Conservation (phyloP, 1,284 basidiomycete species). For the Tilletia indica region DNA sequence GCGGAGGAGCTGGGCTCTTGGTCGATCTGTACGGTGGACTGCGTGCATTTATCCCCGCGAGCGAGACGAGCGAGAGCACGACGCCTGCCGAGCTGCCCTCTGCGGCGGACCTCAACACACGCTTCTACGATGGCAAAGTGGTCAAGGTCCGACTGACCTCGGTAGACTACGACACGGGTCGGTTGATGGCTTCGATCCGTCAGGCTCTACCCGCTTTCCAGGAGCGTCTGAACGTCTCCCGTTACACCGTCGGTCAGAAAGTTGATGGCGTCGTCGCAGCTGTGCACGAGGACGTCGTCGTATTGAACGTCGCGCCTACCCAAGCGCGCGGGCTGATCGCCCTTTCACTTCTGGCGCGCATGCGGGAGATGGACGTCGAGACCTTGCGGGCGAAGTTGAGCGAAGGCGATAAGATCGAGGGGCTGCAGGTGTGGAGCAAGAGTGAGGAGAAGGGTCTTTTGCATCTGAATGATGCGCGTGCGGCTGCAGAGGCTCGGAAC, state of each 20-base stretch:
- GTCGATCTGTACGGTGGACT: constrained; percentile 71
- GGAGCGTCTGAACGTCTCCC: constrained; percentile 48
- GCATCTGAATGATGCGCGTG: constrained; percentile 58
- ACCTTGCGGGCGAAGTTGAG: constrained; percentile 70
- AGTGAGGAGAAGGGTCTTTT: constrained; percentile 83
- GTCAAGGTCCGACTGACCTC: constrained; percentile 80
- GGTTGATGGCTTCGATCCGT: constrained; percentile 81
- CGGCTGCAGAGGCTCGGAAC: neutral
- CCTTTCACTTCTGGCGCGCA: neutral
- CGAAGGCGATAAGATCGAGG: constrained; percentile 71
- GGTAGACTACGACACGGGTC: constrained; percentile 66
- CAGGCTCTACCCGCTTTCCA: constrained; percentile 63
- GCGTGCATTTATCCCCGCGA: constrained; percentile 71
- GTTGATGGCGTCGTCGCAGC: constrained; percentile 47
- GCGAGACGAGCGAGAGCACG: constrained; percentile 26
- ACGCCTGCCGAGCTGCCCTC: constrained; percentile 31
- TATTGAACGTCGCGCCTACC: constrained; percentile 57
- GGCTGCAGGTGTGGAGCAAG: constrained; percentile 83
- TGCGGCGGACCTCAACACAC: constrained; percentile 57
- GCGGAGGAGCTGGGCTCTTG: constrained; percentile 27
- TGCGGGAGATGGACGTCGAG: constrained; percentile 68
- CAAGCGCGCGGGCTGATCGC: constrained; percentile 49
- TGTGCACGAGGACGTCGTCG: constrained; percentile 49
- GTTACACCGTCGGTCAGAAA: constrained; percentile 47
- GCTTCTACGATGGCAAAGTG: constrained; percentile 69